Base-by-base conservation (phyloP, 169 alveolate species). In the Haemoproteus tartakovskyi region DNA sequence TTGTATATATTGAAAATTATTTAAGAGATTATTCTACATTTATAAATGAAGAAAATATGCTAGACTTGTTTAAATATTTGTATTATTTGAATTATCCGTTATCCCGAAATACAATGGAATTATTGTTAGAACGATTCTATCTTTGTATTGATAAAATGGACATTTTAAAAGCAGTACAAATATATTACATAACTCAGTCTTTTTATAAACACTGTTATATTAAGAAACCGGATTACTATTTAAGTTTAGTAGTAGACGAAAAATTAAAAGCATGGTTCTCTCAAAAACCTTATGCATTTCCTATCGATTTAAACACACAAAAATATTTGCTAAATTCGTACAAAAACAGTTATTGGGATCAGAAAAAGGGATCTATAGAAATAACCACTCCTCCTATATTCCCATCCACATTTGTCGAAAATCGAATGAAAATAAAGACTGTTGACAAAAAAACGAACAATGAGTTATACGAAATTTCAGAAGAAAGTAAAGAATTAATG, bases 81-180 rank as follows among this genome's bases (percentile, higher is more conserved):
- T 67, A 67, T 22, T 67, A 54, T 36, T 60, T 67, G 8, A 67
- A 67, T 52, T 67, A 67, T 41, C 29, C 82, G 29, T 16, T 54
- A 40, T 16, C 14, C 9, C 29, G 38, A 30, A 33, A 67, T 9
- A 59, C 43, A 11, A 52, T 40, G 21, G 82, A 67, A 54, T 6
- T 67, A 2, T 40, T 67, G 38, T 26, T 14, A 41, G 82, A 67
- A 36, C 38, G 21, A 33, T 67, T 67, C 9, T 67, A 67, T 36
- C 16, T 67, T 0, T 48, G 43, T 21, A 54, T 67, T 3, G 82
- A 67, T 29, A 67, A 67, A 67, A 37, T 67, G 3, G 82, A 67
- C 29, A 52, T 16, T 67, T 54, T 67, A 38, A 67, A 67, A 52
- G 38, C 45, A 0, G 54, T 33, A 30, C 74, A 67, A 36, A 54